These are phyloP conservation scores for Quercus gilva DNA, from an alignment of 306 rosid species.

Conservation along the genomic window DNA sequence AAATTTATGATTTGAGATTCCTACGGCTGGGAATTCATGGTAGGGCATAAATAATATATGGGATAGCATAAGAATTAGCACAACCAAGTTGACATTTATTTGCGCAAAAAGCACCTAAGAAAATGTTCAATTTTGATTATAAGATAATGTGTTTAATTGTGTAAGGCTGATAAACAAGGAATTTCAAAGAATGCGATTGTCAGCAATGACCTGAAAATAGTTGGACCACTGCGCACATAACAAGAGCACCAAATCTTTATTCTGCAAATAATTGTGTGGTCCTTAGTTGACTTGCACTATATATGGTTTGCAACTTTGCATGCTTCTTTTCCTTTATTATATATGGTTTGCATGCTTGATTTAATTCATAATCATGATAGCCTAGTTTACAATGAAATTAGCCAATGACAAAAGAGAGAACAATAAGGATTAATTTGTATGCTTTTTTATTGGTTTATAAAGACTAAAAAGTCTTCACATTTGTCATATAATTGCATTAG, in stretches of 20 bases:
- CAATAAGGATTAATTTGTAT: too few relatives aligned
- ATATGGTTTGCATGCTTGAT: too few relatives aligned
- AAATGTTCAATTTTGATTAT: neutral
- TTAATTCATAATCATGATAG: neutral
- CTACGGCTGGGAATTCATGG: neutral
- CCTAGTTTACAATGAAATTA: neutral
- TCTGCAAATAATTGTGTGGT: constrained; percentile 66
- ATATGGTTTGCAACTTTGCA: constrained; percentile 24
- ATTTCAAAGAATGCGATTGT: constrained; percentile 44
- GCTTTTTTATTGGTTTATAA: too few relatives aligned
- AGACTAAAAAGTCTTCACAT: too few relatives aligned
- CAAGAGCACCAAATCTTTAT: constrained; percentile 43
- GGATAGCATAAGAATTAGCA: neutral
- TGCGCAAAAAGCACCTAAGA: neutral
- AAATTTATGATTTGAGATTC: too few relatives aligned
- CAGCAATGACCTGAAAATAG: constrained; percentile 25
- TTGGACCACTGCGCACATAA: constrained; percentile 52
- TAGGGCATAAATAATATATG: neutral
- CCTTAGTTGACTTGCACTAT: constrained; percentile 42
- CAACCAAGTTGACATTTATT: constrained; percentile 8
- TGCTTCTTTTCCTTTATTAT: constrained; percentile 3
- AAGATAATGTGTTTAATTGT: constrained; percentile 4
- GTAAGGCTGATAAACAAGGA: constrained; percentile 19
- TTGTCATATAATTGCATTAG: too few relatives aligned
- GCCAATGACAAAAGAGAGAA: neutral